Evolutionary conservation across 495 filamentous ascomycete genomes (phyloP).

Genomic region (Aspergillus indologenus): DNA sequence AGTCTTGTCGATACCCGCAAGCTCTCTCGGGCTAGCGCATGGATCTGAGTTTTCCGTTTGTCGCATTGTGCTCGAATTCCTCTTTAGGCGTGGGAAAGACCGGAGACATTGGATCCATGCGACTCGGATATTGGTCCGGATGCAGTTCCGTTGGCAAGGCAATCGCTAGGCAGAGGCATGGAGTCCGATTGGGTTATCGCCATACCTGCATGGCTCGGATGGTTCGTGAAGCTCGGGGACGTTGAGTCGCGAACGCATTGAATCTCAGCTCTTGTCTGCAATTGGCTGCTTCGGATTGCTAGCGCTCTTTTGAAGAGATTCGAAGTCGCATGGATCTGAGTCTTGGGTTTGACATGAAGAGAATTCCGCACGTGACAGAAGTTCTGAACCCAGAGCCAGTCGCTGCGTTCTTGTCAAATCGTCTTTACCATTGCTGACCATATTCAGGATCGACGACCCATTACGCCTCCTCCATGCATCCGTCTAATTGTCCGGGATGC

Average conservation of each 20-base stretch:
- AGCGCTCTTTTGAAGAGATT: background rate
- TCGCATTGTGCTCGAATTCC: background rate
- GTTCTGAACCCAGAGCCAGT: background rate
- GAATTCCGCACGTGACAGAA: background rate
- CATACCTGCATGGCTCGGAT: background rate
- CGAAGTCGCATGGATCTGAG: background rate
- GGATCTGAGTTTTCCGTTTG: background rate
- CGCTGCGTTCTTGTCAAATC: background rate
- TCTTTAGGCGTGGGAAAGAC: background rate
- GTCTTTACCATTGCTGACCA: constrained; percentile 3
- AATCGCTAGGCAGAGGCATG: background rate
- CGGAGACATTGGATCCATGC: background rate
- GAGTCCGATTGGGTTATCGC: background rate
- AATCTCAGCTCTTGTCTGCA: background rate
- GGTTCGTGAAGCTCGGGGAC: background rate
- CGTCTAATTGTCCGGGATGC: constrained; percentile 78
- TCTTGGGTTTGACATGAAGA: background rate
- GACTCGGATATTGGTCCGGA: background rate
- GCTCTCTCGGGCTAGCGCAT: background rate
- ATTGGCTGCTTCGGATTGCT: background rate
- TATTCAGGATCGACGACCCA: constrained; percentile 85
- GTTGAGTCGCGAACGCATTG: background rate
- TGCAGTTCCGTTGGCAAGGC: background rate
- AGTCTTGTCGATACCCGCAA: background rate
- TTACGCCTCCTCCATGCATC: constrained; percentile 93